A percentile compares a stretch with the other conserved stretches of the same genome.
Evolutionary conservation across 1,139 yeast species (phyloP).

Genomic region (Nadsonia commutata): DNA sequence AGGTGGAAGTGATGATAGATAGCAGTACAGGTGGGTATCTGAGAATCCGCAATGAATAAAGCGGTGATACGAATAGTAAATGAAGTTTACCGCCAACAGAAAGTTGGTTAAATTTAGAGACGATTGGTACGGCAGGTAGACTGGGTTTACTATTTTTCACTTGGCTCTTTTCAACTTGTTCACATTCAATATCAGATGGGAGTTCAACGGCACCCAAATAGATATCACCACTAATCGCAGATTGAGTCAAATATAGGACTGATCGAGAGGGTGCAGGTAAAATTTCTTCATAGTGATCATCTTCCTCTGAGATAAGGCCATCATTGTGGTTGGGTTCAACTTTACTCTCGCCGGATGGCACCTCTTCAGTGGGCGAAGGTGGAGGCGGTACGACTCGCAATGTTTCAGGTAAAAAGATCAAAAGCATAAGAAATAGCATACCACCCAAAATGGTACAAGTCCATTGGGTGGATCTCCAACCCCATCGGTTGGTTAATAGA

Average conservation of each 20-base stretch:
- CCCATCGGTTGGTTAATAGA: constrained; percentile 53
- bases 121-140: neutral
- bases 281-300: neutral
- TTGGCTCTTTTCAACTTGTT: neutral
- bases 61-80: constrained; percentile 21
- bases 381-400: constrained; percentile 18
- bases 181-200: neutral
- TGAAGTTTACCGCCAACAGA: constrained; percentile 2
- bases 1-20: constrained; percentile 49
- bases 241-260: neutral
- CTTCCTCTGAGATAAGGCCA: neutral
- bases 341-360: neutral
- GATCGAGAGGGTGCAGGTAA: neutral
- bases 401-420: constrained; percentile 63
- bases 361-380: neutral
- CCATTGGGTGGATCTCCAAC: constrained; percentile 90
- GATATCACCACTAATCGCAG: neutral
- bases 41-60: constrained; percentile 15
- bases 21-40: constrained; percentile 58
- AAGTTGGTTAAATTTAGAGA: neutral
- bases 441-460: constrained; percentile 58
- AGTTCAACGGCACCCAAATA: neutral
- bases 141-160: neutral
- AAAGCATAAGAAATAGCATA: constrained; percentile 32
- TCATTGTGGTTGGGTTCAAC: neutral